Percentiles rank a stretch among this genome's conserved stretches.
These are phyloP conservation scores for Microcyclospora tardicrescens DNA, from an alignment of 2,329 filamentous ascomycete genomes.

Conservation along the genomic window DNA sequence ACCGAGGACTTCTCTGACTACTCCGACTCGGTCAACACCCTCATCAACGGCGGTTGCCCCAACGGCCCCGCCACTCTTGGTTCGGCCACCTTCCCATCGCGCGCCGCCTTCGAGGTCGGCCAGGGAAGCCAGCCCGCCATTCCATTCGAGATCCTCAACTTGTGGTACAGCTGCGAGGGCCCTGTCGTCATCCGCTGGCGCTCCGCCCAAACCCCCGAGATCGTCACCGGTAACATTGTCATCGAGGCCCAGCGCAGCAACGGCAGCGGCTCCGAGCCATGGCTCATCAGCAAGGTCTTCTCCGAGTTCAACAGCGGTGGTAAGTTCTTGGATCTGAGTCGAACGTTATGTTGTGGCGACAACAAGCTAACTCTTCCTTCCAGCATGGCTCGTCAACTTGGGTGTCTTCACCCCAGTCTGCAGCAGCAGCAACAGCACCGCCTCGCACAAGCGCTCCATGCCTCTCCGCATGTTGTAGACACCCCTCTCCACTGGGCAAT, in stretches of 20 bases:
- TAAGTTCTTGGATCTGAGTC: too few species aligned
- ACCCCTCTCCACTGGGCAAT: too few species aligned
- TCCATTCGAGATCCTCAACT: slow-evolving; percentile 20
- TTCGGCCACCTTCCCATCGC: slow-evolving; percentile 16
- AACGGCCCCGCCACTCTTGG: slow-evolving; percentile 11
- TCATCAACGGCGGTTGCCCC: slow-evolving; percentile 20
- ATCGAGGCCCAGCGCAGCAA: slow-evolving; percentile 11
- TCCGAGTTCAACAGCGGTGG: slow-evolving; percentile 16
- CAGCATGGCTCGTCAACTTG: slow-evolving; percentile 2
- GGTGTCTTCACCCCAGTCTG: slow-evolving; percentile 2
- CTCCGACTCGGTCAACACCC: slow-evolving; percentile 18
- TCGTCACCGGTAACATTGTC: slow-evolving; percentile 17
- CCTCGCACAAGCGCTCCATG: background rate
- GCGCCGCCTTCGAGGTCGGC: slow-evolving; percentile 15
- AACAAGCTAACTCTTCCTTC: too few species aligned
- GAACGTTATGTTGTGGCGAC: too few species aligned
- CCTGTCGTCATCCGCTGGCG: slow-evolving; percentile 20
- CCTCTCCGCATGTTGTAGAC: background rate
- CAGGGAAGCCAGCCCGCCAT: slow-evolving; percentile 19
- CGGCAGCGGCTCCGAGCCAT: slow-evolving; percentile 10
- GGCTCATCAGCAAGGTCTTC: slow-evolving; percentile 19
- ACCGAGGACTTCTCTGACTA: slow-evolving; percentile 18
- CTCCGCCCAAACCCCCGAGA: slow-evolving; percentile 10
- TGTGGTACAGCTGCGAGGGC: slow-evolving; percentile 20
- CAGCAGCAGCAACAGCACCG: background rate